Evolutionary conservation across 2,329 filamentous ascomycete species (phyloP).

Genomic region (Sarocladiaceae sp.): DNA sequence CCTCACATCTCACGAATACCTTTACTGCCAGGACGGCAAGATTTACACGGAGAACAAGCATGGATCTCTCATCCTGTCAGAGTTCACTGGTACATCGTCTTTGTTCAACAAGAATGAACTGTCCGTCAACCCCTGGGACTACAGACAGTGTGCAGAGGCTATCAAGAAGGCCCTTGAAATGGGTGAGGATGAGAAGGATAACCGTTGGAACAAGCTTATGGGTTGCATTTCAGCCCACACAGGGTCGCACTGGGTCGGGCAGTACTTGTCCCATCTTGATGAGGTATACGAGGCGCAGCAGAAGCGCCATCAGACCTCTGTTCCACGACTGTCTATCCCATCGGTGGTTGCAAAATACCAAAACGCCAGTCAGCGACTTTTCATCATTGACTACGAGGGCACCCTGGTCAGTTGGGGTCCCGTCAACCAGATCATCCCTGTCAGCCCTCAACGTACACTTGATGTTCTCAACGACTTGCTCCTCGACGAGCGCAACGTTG

Average conservation of each 20-base stretch:
- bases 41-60: slow-evolving; percentile 68
- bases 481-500: slow-evolving; percentile 73
- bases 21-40: slow-evolving; percentile 86
- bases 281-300: slow-evolving; percentile 81
- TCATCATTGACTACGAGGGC: slow-evolving; percentile 91
- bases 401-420: slow-evolving; percentile 86
- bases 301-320: slow-evolving; percentile 76
- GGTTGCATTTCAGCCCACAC: slow-evolving; percentile 75
- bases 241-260: slow-evolving; percentile 80
- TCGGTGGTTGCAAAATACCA: slow-evolving; percentile 63
- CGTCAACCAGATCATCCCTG: slow-evolving; percentile 77
- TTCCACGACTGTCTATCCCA: slow-evolving; percentile 75
- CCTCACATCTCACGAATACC: slow-evolving; percentile 87
- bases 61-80: slow-evolving; percentile 85
- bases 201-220: slow-evolving; percentile 71
- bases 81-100: slow-evolving; percentile 89
- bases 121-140: slow-evolving; percentile 93
- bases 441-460: slow-evolving; percentile 78
- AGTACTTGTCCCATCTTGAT: slow-evolving; percentile 66
- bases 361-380: slow-evolving; percentile 64
- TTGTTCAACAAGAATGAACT: slow-evolving; percentile 79
- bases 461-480: slow-evolving; percentile 79
- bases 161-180: slow-evolving; percentile 83
- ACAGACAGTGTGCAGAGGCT: slow-evolving; percentile 79
- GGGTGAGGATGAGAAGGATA: slow-evolving; percentile 66